Percentiles rank a stretch among this genome's conserved stretches.
Conservation (phyloP, 176 grass and related monocot genomes). For the Musa troglodytarum region DNA sequence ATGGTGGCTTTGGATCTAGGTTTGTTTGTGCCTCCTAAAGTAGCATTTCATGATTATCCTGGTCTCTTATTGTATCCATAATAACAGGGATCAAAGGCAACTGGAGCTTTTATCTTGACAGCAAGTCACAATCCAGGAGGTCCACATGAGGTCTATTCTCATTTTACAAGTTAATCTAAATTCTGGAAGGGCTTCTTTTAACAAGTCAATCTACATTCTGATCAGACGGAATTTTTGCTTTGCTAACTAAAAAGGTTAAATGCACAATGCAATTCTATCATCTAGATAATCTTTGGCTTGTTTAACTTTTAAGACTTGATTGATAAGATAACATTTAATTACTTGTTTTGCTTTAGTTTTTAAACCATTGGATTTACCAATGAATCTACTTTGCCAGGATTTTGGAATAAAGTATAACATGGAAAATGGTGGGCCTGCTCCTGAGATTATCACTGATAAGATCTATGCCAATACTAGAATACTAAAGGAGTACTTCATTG, state of each 20-base stretch:
- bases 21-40: background rate
- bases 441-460: slow-evolving; percentile 81
- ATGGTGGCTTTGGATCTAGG: background rate
- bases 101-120: slow-evolving; percentile 94
- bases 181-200: background rate
- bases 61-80: background rate
- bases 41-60: background rate
- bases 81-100: slow-evolving; percentile 86
- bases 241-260: background rate
- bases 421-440: slow-evolving; percentile 93
- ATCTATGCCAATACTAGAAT: slow-evolving; percentile 81
- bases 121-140: slow-evolving; percentile 95
- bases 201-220: background rate
- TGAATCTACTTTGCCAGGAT: slow-evolving; percentile 43
- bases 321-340: background rate
- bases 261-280: background rate
- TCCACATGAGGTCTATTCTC: slow-evolving; percentile 62
- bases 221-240: background rate
- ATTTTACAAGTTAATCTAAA: background rate
- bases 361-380: background rate
- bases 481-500: slow-evolving; percentile 67
- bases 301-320: background rate
- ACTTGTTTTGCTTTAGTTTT: background rate
- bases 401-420: slow-evolving; percentile 99
- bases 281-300: background rate